Evolutionary conservation across 2,329 filamentous ascomycete genomes (phyloP), one percentile per base, ranked within the genome.

Genomic region (Cladophialophora carrionii): DNA sequence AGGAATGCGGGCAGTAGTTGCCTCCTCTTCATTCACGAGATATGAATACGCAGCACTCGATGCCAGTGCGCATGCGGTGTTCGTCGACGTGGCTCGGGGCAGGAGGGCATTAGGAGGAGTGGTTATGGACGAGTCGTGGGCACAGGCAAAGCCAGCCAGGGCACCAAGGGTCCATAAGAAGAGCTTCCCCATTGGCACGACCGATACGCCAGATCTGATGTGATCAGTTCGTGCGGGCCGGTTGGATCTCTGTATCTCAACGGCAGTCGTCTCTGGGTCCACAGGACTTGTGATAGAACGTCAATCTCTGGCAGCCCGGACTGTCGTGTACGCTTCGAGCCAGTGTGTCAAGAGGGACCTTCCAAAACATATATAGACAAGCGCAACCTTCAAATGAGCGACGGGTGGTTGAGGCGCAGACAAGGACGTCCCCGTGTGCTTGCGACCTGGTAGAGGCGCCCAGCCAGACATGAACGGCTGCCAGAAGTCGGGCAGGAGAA

Each of bases 61-160:
- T 31, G 67, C 67, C n/a, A 32, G 20, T 22, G 17, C 59, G 55
- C 64, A 65, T 17, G 62, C 66, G 31, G 17, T 62, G 49, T 66
- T 65, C 22, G 59, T 61, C 3, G 54, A 51, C 6, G 62, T 57
- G 10, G 55, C 53, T 41, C 67, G 67, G 32, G 59, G 64, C 46
- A 57, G 57, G 31, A 66, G 49, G 22, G 62, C 61, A 1, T 51
- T 22, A 10, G 60, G 43, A 34, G 57, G 48, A 57, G 61, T 37
- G 37, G 67, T 62, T 34, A 63, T 51, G n/a, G 46, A 48, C 32
- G 8, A 55, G 7, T 20, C 22, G 10, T 49, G 53, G 8, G 51
- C 41, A 12, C 43, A 26, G 22, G 26, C 41, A 26, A 61, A 49
- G 51, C 8, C 43, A 55, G 61, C 55, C 22, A 64, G 26, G 20